These are phyloP conservation scores for Leishmania aethiopica DNA, from an alignment of 208 protist genomes.

Conservation along the genomic window DNA sequence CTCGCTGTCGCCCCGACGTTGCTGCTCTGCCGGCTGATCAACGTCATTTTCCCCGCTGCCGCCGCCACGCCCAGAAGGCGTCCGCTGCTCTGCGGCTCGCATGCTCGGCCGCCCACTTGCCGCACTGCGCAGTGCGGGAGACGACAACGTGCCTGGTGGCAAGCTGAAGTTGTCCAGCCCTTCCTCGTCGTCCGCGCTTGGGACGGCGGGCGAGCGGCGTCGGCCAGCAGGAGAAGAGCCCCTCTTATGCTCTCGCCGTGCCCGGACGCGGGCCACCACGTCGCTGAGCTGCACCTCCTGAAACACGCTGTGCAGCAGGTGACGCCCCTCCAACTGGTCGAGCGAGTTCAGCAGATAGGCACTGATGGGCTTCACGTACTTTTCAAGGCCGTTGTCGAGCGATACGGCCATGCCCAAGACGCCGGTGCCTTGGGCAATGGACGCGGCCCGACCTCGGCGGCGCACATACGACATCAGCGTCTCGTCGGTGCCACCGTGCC, in stretches of 20 bases:
- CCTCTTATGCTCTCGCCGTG: constrained; percentile 4
- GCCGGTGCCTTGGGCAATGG: constrained; percentile 5
- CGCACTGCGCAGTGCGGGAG: constrained; percentile 14
- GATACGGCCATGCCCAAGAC: background rate
- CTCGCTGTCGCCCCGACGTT: constrained; percentile 12
- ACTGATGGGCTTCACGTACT: constrained; percentile 27
- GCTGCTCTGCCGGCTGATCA: background rate
- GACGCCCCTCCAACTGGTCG: constrained; percentile 28
- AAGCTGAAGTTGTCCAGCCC: constrained; percentile 19
- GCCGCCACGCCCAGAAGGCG: background rate
- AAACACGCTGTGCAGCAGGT: constrained; percentile 31
- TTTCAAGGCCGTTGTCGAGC: constrained; percentile 26
- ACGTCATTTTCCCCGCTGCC: background rate
- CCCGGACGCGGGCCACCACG: constrained; percentile 22
- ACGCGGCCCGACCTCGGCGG: constrained; percentile 15
- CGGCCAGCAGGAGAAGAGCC: background rate
- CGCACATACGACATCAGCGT: constrained; percentile 20
- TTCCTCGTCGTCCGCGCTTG: constrained; percentile 5
- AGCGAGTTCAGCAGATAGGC: constrained; percentile 23
- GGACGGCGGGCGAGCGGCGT: background rate
- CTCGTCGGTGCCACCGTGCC: constrained; percentile 21
- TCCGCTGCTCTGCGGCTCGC: constrained; percentile 16
- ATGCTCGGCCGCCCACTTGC: constrained; percentile 17
- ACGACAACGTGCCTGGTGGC: constrained; percentile 24
- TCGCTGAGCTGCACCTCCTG: constrained; percentile 34